Evolutionary conservation across 2,329 filamentous ascomycete species (phyloP), one percentile per base, ranked within the genome.

Genomic region (Aspergillus oerlinghausenensis): DNA sequence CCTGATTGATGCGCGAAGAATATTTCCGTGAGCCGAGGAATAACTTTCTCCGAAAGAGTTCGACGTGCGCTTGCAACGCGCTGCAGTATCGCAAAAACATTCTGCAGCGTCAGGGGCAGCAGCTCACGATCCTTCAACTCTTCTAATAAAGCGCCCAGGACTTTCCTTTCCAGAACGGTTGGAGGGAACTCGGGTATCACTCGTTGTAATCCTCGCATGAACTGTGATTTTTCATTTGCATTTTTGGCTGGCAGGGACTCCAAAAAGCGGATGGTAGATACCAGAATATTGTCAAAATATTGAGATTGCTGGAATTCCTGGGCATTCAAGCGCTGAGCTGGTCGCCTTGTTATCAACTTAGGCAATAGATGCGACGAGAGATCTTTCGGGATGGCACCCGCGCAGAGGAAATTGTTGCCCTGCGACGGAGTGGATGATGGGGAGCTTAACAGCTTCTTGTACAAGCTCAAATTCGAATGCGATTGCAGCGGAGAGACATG

Each of bases 201-300:
- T 53, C 91, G 88, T 63, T 88, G 87, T 9, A 99, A 79, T 0
- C 94, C 94, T 54, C 91, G 86, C 82, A 99, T 84, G 71, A 99
- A 99, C 56, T 92, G 88, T 6, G 88, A 83, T 72, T 99, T 99
- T 69, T 99, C 94, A 60, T 85, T 89, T 0, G 90, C 83, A 1
- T 92, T 96, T 77, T 99, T 99, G 35, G 90, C 90, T 0, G 94
- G 93, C 57, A 99, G 85, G 0, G 87, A 84, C 66, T 99, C 94
- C 26, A 99, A 79, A 69, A 99, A 99, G 11, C 94, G 89, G 60
- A 99, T 96, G 0, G 94, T 97, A 0, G 92, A 96, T 23, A 99
- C 91, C 4, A 99, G 80, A 49, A 97, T 90, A 67, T 97, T 99
- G 75, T 99, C 92, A 70, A 99, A 99, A 71, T 95, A 99, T 63